Evolutionary conservation across 495 filamentous ascomycete species (phyloP).

Genomic region (Neurospora sp.): DNA sequence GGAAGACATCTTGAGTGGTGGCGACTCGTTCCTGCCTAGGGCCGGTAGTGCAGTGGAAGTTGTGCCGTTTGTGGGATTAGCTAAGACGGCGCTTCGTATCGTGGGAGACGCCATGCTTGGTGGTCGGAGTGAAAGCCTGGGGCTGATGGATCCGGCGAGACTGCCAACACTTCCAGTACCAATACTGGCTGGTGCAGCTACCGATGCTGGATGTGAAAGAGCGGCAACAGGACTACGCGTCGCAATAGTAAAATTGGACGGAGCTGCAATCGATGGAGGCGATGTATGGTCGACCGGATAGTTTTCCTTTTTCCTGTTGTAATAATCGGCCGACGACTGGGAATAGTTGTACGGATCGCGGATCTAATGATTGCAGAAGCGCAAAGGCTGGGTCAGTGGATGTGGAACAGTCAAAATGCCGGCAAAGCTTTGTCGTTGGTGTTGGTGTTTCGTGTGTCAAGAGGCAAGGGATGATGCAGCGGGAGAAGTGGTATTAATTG

Average conservation of each 20-base stretch:
- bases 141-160: conserved; percentile 40
- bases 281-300: conserved; percentile 40
- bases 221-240: conserved; percentile 43
- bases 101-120: conserved; percentile 43
- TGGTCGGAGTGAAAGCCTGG: conserved; percentile 30
- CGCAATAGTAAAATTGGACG: conserved; percentile 38
- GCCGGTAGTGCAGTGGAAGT: conserved; percentile 21
- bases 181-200: conserved; percentile 5
- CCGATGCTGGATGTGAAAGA: conserved; percentile 43
- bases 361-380: conserved; percentile 25
- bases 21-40: conserved; percentile 36
- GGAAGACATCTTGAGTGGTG: conserved; percentile 17
- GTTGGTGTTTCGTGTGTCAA: conserved; percentile 2
- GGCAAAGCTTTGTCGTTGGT: neutral
- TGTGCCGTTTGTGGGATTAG: conserved; percentile 35
- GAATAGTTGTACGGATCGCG: conserved; percentile 42
- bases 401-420: neutral
- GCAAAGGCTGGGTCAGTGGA: conserved; percentile 16
- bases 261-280: conserved; percentile 19
- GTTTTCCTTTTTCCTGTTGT: conserved; percentile 28
- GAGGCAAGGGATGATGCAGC: neutral
- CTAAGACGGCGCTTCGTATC: conserved; percentile 32
- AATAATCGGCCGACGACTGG: conserved; percentile 35
- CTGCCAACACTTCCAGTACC: neutral
- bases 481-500: neutral